phyloP scores from a whole-genome alignment of 345 rosid genomes.

The Eucalyptus regnans region DNA sequence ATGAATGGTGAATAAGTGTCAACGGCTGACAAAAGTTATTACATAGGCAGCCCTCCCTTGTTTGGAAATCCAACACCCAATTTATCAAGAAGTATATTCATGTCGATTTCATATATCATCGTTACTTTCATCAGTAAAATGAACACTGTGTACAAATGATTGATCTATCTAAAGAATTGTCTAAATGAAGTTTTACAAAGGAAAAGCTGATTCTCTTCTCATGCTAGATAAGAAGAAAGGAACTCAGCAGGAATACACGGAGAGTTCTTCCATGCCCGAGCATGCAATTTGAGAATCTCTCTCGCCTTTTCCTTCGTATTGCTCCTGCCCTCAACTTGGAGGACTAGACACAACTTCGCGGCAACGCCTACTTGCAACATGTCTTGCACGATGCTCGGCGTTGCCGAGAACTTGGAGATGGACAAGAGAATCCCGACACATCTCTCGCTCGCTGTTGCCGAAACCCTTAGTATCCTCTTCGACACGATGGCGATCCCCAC shows the following conservation, averaged over 20 bases:
- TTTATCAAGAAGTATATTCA: neutral
- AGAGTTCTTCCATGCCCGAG: conserved; percentile 52
- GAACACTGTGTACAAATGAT: neutral
- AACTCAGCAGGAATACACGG: conserved; percentile 38
- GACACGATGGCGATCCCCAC: conserved; percentile 67
- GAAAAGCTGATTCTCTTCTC: neutral
- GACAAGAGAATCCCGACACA: conserved; percentile 53
- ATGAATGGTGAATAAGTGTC: neutral
- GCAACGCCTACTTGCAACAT: conserved; percentile 72
- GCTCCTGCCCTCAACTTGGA: conserved; percentile 37
- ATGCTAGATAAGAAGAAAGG: conserved; percentile 20
- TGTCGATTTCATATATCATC: neutral
- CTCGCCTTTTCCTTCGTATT: conserved; percentile 49
- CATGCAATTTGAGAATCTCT: conserved; percentile 63
- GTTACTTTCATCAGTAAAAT: neutral
- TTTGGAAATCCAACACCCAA: neutral
- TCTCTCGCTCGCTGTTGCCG: conserved; percentile 45
- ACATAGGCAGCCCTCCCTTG: neutral
- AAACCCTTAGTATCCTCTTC: conserved; percentile 68
- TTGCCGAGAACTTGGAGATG: conserved; percentile 48
- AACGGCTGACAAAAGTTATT: neutral
- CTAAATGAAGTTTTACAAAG: neutral
- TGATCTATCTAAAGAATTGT: neutral
- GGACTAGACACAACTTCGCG: conserved; percentile 51
- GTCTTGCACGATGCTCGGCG: conserved; percentile 35